Base-by-base conservation (phyloP, 2,329 filamentous ascomycete species). In the Xylaria arbuscula region DNA sequence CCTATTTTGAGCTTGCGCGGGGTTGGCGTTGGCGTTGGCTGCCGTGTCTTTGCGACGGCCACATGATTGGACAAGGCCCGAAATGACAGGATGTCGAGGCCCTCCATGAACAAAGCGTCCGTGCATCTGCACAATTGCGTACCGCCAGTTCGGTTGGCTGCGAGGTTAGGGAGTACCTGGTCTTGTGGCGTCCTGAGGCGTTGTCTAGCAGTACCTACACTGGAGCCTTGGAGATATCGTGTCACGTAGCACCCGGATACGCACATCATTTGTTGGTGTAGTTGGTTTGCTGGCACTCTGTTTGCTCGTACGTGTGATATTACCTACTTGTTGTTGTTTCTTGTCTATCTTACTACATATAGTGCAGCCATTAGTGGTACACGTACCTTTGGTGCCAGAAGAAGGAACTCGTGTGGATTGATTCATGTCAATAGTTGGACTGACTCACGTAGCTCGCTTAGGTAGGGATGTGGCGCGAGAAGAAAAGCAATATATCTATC, bases 121-220 rank as follows among this genome's bases (percentile, higher is more conserved):
- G 62, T 62, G 62, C 62, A 66, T 66, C 45, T 62, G 60, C 61
- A 56, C 48, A 50, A 64, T 28, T 51, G 57, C 51, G 55, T 68
- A 64, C 61, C 66, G 61, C 66, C 50, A 61, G 61, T 34, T 40
- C 61, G 66, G 66, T 68, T 61, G 62, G 66, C 55, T 65, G 56
- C 19, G 38, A 47, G 61, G 60, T 64, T 19, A 32, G 28, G 55
- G 48, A 45, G 42, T 36, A 53, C 47, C 22, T 45, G 22, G 24
- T 63, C 28, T 48, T 63, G 40, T 36, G 32, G 28, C 13, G 50
- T 55, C 42, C 51, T n/a, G n/a, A n/a, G n/a, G n/a, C n/a, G n/a
- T n/a, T n/a, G n/a, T n/a, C 32, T 10, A 42, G 42, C 28, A 22
- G 36, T 53, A 51, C 48, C 10, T n/a, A 36, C n/a, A n/a, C n/a